Percentiles rank a stretch among this genome's conserved stretches.
These are phyloP conservation scores for Trichopus zeylanicus DNA, from an alignment of 116 monocot genomes.

Conservation along the genomic window DNA sequence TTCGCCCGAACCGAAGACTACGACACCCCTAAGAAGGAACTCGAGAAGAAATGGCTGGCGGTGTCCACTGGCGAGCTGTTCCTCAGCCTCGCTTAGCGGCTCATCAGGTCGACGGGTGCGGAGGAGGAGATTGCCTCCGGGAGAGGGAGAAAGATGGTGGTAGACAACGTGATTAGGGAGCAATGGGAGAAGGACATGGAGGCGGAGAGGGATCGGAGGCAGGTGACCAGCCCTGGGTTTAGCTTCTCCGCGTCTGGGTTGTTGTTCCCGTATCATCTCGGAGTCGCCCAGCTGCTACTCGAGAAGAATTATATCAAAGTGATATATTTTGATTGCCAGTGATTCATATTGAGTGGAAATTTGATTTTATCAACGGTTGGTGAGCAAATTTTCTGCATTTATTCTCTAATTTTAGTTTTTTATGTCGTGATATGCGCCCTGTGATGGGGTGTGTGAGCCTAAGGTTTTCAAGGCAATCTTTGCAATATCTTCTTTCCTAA, in stretches of 20 bases:
- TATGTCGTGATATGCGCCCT: too few relatives aligned
- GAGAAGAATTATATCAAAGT: conserved; percentile 86
- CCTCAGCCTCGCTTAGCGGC: conserved; percentile 43
- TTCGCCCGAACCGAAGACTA: conserved; percentile 5
- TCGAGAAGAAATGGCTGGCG: conserved; percentile 56
- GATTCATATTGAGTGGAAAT: too few relatives aligned
- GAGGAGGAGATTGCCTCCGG: neutral
- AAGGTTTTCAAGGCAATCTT: neutral
- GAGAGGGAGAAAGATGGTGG: conserved; percentile 5
- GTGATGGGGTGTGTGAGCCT: too few relatives aligned
- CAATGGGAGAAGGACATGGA: conserved; percentile 54
- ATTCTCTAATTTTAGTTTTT: too few relatives aligned
- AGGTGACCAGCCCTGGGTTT: conserved; percentile 70
- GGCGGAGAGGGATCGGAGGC: conserved; percentile 56
- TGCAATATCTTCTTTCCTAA: neutral
- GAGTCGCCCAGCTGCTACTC: conserved; percentile 65
- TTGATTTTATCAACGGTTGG: neutral
- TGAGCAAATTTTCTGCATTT: neutral
- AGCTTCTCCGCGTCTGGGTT: conserved; percentile 92
- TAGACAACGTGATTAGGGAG: conserved; percentile 58
- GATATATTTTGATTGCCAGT: too few relatives aligned
- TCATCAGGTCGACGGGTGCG: conserved; percentile 22
- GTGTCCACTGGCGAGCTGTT: conserved; percentile 72
- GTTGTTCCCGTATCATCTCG: conserved; percentile 81
- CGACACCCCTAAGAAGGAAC: neutral